Conservation (phyloP, 2,329 filamentous ascomycete genomes). For the Triangularia setosa region DNA sequence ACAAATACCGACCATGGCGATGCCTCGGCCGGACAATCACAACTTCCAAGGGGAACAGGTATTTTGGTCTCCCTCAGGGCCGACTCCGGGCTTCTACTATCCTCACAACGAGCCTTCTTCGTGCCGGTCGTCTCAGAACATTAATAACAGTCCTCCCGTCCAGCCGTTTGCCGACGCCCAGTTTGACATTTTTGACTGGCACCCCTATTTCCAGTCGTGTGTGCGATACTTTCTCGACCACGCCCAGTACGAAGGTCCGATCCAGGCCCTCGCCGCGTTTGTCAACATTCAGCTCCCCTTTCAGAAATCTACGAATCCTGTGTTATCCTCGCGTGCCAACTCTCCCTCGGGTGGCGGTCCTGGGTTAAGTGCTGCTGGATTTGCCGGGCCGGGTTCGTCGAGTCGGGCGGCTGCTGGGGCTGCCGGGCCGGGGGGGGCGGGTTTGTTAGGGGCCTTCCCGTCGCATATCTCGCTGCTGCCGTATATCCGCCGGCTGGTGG, state of each 20-base stretch:
- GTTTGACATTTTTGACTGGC: conserved; percentile 89
- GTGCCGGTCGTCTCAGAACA: background rate
- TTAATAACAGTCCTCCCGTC: conserved; percentile 5
- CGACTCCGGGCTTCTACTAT: background rate
- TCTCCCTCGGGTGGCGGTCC: conserved; percentile 31
- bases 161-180: conserved; percentile 46
- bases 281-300: conserved; percentile 89
- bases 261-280: conserved; percentile 85
- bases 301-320: conserved; percentile 56
- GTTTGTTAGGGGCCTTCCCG: conserved; percentile 18
- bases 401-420: background rate
- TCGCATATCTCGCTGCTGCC: conserved; percentile 68
- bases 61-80: conserved; percentile 8
- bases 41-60: conserved; percentile 35
- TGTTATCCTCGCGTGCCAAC: conserved; percentile 38
- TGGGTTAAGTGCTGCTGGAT: background rate
- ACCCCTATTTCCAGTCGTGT: conserved; percentile 85
- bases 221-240: conserved; percentile 88
- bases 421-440: background rate
- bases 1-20: conserved; percentile 28
- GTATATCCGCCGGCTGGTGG: conserved; percentile 84
- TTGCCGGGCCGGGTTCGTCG: background rate
- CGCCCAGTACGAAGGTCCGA: conserved; percentile 75
- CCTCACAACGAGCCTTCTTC: background rate
- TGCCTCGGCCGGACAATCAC: conserved; percentile 22